Conservation (phyloP, 148 eudicot genomes). For the Camellia japonica region DNA sequence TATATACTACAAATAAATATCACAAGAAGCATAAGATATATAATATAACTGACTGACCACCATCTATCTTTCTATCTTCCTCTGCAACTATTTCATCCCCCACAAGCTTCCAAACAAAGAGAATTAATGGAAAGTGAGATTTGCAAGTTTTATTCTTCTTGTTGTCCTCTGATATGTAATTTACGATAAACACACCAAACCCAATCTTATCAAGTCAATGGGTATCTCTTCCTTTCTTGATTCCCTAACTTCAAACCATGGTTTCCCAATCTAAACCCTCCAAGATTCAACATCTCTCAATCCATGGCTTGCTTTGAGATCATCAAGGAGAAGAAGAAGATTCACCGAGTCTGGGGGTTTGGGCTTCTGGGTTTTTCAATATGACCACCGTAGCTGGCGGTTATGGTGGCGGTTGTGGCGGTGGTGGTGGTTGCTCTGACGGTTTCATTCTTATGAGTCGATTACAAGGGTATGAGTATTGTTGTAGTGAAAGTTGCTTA, state of each 20-base stretch:
- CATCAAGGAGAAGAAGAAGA: neutral
- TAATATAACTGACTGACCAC: slow-evolving; percentile 29
- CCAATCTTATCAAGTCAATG: slow-evolving; percentile 24
- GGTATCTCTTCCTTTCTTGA: slow-evolving; percentile 14
- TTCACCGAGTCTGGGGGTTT: neutral
- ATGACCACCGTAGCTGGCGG: slow-evolving; percentile 36
- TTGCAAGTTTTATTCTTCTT: slow-evolving; percentile 28
- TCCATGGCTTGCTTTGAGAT: slow-evolving; percentile 5
- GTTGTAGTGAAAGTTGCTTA: neutral
- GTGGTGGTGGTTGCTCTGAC: slow-evolving; percentile 2
- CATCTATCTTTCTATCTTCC: slow-evolving; percentile 16
- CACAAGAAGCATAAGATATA: slow-evolving; percentile 12
- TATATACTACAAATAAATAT: neutral
- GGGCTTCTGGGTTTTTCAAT: slow-evolving; percentile 17
- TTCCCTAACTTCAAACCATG: slow-evolving; percentile 17
- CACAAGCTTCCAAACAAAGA: slow-evolving; percentile 51
- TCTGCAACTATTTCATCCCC: slow-evolving; percentile 15
- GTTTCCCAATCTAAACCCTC: slow-evolving; percentile 2
- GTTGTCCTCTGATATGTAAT: slow-evolving; percentile 20
- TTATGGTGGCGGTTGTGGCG: slow-evolving; percentile 5
- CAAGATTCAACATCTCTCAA: neutral
- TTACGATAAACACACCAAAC: slow-evolving; percentile 14
- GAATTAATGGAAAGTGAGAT: slow-evolving; percentile 51
- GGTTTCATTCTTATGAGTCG: slow-evolving; percentile 21
- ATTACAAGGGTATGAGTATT: slow-evolving; percentile 19